phyloP scores from a whole-genome alignment of 345 rosid species.

The Melaleuca quinquenervia region DNA sequence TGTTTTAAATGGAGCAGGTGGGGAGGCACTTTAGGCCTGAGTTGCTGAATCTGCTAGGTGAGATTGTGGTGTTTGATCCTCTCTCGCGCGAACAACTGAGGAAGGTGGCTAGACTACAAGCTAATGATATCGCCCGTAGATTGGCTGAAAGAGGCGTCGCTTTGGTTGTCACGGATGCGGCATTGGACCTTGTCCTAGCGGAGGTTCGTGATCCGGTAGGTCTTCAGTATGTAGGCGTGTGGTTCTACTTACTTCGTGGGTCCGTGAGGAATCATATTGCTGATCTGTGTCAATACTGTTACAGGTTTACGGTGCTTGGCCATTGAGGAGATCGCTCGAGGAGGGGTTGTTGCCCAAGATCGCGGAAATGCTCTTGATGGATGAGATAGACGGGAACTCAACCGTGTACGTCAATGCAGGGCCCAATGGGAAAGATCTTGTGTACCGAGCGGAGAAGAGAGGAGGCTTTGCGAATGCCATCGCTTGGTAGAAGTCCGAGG shows the following conservation, averaged over 20 bases:
- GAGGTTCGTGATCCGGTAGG: constrained; percentile 81
- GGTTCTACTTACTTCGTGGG: neutral
- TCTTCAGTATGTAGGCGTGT: neutral
- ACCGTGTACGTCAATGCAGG: constrained; percentile 69
- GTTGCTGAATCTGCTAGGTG: constrained; percentile 71
- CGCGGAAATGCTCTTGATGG: constrained; percentile 70
- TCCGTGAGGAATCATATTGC: neutral
- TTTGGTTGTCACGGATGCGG: constrained; percentile 62
- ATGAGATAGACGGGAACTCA: constrained; percentile 72
- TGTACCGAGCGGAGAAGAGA: constrained; percentile 55
- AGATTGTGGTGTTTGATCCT: constrained; percentile 73
- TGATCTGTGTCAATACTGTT: neutral
- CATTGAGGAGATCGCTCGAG: constrained; percentile 90
- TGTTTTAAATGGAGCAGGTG: constrained; percentile 16
- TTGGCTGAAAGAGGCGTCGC: constrained; percentile 85
- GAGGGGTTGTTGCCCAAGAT: constrained; percentile 75
- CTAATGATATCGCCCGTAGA: constrained; percentile 67
- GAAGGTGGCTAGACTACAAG: constrained; percentile 66
- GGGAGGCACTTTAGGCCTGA: constrained; percentile 74
- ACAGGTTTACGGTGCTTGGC: constrained; percentile 83
- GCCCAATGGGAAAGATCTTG: constrained; percentile 18
- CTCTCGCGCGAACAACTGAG: constrained; percentile 71
- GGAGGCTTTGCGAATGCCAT: constrained; percentile 69
- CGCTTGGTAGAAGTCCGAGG: constrained; percentile 60
- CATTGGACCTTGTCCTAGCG: constrained; percentile 49